Conservation (phyloP, 2,329 filamentous ascomycete species). For the Mycosphaerella arachidis region DNA sequence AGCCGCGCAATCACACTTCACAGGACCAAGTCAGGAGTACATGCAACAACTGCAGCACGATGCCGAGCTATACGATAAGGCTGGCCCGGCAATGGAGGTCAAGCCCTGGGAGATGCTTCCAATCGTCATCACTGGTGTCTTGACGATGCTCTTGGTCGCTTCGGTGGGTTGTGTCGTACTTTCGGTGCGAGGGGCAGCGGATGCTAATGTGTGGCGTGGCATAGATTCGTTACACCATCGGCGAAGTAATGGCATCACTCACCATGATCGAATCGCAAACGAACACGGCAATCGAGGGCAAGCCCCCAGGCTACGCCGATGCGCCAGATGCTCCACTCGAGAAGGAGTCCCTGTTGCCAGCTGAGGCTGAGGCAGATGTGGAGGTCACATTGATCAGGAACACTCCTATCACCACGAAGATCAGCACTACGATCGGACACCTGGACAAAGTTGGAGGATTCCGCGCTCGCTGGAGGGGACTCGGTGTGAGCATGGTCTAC, state of each 20-base stretch:
- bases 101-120: slow-evolving; percentile 27
- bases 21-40: slow-evolving; percentile 13
- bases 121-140: slow-evolving; percentile 33
- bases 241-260: slow-evolving; percentile 56
- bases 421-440: slow-evolving; percentile 55
- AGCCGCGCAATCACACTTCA: slow-evolving; percentile 28
- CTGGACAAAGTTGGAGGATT: slow-evolving; percentile 31
- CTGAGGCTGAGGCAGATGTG: slow-evolving; percentile 37
- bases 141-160: slow-evolving; percentile 40
- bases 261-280: slow-evolving; percentile 60
- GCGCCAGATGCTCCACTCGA: slow-evolving; percentile 44
- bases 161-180: slow-evolving; percentile 34
- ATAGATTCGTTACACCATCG: slow-evolving; percentile 52
- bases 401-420: slow-evolving; percentile 58
- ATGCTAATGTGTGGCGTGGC: not conserved
- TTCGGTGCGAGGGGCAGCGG: not conserved
- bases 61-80: slow-evolving; percentile 27
- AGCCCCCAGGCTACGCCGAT: slow-evolving; percentile 46
- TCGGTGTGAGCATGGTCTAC: slow-evolving; percentile 33
- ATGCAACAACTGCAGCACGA: slow-evolving; percentile 26
- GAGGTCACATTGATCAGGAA: slow-evolving; percentile 46
- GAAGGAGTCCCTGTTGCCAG: slow-evolving; percentile 34
- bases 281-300: slow-evolving; percentile 44
- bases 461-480: slow-evolving; percentile 34
- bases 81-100: slow-evolving; percentile 23